These are phyloP conservation scores for Chiua sp. DNA, from an alignment of 1,284 basidiomycete genomes.

Conservation along the genomic window DNA sequence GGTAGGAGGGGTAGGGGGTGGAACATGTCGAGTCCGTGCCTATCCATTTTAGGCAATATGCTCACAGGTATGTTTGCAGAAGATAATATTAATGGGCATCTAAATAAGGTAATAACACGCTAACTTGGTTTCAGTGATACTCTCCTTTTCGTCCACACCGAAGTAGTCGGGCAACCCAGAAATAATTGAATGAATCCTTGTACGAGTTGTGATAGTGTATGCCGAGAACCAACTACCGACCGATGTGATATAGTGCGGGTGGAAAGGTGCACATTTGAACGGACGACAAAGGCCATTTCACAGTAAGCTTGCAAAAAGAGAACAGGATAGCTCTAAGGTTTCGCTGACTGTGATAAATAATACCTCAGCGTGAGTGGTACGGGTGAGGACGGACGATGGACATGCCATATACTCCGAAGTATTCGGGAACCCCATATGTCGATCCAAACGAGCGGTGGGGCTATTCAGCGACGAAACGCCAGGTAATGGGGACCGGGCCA, in stretches of 20 bases:
- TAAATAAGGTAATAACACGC: too few relatives aligned
- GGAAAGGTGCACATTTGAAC: conserved; percentile 83
- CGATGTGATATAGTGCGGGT: conserved; percentile 59
- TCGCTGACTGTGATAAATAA: conserved; percentile 41
- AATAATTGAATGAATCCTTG: conserved; percentile 76
- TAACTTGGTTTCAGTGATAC: conserved; percentile 26
- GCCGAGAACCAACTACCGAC: conserved; percentile 33
- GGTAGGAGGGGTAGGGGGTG: too few relatives aligned
- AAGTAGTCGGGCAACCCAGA: conserved; percentile 78
- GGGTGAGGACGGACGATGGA: conserved; percentile 28
- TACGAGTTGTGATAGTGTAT: conserved; percentile 53
- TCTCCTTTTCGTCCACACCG: conserved; percentile 83
- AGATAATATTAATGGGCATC: too few relatives aligned
- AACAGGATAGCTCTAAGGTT: conserved; percentile 63
- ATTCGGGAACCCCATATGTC: conserved; percentile 58
- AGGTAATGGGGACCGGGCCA: conserved; percentile 73
- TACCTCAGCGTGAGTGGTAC: not conserved
- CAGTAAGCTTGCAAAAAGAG: conserved; percentile 80
- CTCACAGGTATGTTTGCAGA: too few relatives aligned
- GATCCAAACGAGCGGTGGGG: conserved; percentile 82
- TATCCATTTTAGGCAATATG: too few relatives aligned
- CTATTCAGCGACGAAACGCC: conserved; percentile 74
- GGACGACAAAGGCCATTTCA: conserved; percentile 83
- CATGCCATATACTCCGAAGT: conserved; percentile 54
- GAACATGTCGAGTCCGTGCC: too few relatives aligned